Conservation (phyloP, 2,329 filamentous ascomycete genomes). For the Paramyrothecium sp. region DNA sequence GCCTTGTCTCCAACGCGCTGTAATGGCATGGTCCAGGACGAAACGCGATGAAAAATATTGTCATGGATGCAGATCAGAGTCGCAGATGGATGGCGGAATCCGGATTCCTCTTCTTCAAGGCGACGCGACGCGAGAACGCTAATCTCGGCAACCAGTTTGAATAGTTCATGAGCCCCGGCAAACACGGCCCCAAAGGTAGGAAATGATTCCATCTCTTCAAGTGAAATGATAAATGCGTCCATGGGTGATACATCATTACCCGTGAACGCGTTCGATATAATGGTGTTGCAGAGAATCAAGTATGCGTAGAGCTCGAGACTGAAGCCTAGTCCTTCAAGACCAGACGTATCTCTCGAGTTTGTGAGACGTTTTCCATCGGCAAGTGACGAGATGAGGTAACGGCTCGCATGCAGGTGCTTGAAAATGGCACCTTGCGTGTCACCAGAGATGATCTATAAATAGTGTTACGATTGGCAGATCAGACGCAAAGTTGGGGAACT, state of each 20-base stretch:
- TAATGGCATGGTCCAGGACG: slow-evolving; percentile 1
- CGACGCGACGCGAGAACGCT: not conserved
- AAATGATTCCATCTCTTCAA: slow-evolving; percentile 1
- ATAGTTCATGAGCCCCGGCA: slow-evolving; percentile 3
- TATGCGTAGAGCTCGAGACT: slow-evolving; percentile 7
- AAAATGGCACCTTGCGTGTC: slow-evolving; percentile 4
- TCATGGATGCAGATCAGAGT: not conserved
- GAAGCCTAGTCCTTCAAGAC: slow-evolving; percentile 3
- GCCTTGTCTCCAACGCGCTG: not conserved
- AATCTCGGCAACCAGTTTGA: not conserved
- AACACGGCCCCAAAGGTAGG: slow-evolving; percentile 1
- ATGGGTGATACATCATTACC: not conserved
- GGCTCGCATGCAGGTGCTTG: slow-evolving; percentile 6
- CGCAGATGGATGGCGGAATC: not conserved
- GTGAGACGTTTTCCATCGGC: not conserved
- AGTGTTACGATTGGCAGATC: not conserved
- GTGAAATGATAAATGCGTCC: not conserved
- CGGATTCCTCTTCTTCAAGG: not conserved
- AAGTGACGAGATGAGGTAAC: slow-evolving; percentile 3
- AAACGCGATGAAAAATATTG: not conserved
- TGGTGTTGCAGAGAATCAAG: not conserved
- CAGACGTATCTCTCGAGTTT: not conserved
- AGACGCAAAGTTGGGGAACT: not conserved
- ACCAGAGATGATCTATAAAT: not conserved
- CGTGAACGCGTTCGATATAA: not conserved